Evolutionary conservation across 2,329 filamentous ascomycete species (phyloP), one percentile per base, ranked within the genome.

Genomic region (Scedosporium dehoogii): DNA sequence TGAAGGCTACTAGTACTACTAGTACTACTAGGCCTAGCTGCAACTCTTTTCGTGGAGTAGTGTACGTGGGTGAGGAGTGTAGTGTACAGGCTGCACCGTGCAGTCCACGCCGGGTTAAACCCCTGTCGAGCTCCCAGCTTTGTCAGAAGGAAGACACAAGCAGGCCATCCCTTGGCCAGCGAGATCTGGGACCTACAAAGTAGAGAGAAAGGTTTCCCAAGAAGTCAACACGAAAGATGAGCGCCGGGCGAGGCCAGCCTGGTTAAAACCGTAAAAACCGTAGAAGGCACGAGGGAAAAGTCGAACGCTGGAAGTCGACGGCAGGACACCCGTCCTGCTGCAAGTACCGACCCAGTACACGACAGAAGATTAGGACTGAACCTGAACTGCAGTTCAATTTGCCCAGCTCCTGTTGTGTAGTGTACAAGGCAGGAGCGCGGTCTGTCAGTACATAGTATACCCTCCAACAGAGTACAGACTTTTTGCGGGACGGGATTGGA

Each of bases 401-500:
- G 51, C 7, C 18, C 44, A 18, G 16, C 18, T 21, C 23, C n/a
- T 23, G 21, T 23, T n/a, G n/a, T n/a, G n/a, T n/a, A n/a, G 6
- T 9, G 7, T 53, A 53, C 48, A 55, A 55, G 7, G 6, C 51
- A 25, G 51, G 27, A 55, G 51, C 23, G 51, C 21, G 51, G 12
- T 16, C 51, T 7, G 9, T 38, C 21, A 48, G 44, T 21, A 6
- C 16, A 55, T 25, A 3, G 51, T n/a, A 23, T 29, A 55, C 51
- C n/a, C 51, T 27, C 51, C 18, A 55, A 14, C 51, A 55, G 14
- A 12, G 51, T 55, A 55, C 21, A 14, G 21, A 55, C 51, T 23
- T 55, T 55, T 38, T 27, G 6, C 23, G 51, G 51, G 21, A 55
- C 51, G 42, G 59, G 59, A 60, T 60, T 60, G 44, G 27, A 60